phyloP scores from a whole-genome alignment of 179 eudicot species.

The Beta macrorhiza region DNA sequence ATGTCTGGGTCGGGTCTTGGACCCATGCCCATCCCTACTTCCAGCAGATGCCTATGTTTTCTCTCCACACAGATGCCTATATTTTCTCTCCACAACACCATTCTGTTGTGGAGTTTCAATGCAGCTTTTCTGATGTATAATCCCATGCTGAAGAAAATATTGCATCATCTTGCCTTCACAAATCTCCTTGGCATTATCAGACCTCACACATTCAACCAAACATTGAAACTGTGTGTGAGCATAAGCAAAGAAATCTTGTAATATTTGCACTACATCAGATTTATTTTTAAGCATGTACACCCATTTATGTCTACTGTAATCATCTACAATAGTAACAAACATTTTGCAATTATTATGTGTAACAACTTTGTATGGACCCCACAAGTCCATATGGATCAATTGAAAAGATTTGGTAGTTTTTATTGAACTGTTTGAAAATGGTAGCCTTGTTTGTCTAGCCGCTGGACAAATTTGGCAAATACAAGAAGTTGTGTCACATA shows the following conservation, averaged over 20 bases:
- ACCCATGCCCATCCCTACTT: too few relatives aligned
- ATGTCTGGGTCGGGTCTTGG: too few relatives aligned
- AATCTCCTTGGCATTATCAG: slow-evolving; percentile 5
- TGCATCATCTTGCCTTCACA: not conserved
- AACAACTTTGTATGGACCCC: not conserved
- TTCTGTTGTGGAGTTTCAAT: too few relatives aligned
- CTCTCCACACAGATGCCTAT: too few relatives aligned
- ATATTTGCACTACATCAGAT: not conserved
- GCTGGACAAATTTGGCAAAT: too few relatives aligned
- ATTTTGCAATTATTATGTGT: not conserved
- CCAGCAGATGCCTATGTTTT: too few relatives aligned
- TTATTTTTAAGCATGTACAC: not conserved
- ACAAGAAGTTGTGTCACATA: not conserved
- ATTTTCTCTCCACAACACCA: too few relatives aligned
- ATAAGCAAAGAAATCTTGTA: not conserved
- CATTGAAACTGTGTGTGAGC: not conserved
- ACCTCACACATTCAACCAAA: not conserved
- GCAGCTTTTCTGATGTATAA: not conserved
- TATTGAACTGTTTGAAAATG: not conserved
- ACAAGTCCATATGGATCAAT: not conserved
- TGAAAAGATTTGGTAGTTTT: not conserved
- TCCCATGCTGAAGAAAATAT: not conserved
- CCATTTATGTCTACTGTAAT: not conserved
- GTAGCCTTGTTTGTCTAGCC: not conserved
- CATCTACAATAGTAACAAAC: slow-evolving; percentile 12